Base-by-base conservation (phyloP, 2,329 filamentous ascomycete species). In the Aureobasidium sp. region DNA sequence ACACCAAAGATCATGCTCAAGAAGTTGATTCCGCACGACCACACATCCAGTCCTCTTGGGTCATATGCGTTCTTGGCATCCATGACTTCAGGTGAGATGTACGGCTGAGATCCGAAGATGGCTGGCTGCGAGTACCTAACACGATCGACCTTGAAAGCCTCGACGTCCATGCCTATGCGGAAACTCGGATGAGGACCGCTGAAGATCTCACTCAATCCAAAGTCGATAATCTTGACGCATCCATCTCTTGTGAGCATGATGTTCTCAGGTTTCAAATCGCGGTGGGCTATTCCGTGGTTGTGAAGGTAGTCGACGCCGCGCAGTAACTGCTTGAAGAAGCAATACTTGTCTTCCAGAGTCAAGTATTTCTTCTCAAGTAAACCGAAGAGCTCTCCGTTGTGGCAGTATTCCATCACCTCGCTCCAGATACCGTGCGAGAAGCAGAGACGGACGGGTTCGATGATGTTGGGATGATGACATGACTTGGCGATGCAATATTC, bases 351-450 rank as follows among this genome's bases (percentile, higher is more conserved):
- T 64, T 94, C 88, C 6, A 83, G 77, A 54, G 74, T 79, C 58
- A 94, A 80, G 61, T 85, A 84, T 29, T 79, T 79, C 66, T 84
- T 65, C 59, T 84, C 79, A 34, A 94, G 84, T 11, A 95, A 72
- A 57, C 77, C 76, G 66, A 86, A 91, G 5, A 95, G 73, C 64
- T 95, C 90, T 40, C 90, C 89, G 60, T 88, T 81, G 3, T 81
- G 78, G 71, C 90, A 95, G 67, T 87, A 94, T 66, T 95, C 88
- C 90, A 95, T 95, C 53, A 95, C 88, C 66, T 94, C 88, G 66
- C 89, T 90, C 86, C 87, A 94, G 34, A 85, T 82, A 27, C 80
- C 81, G 60, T 83, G 79, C 60, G 90, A 79, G 25, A 41, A 82
- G 71, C 88, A 93, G 5, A 95, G 75, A 25, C 84, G 81, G 53